These are phyloP conservation scores for Anisodus tanguticus DNA, from an alignment of 257 asterid species.

Conservation along the genomic window DNA sequence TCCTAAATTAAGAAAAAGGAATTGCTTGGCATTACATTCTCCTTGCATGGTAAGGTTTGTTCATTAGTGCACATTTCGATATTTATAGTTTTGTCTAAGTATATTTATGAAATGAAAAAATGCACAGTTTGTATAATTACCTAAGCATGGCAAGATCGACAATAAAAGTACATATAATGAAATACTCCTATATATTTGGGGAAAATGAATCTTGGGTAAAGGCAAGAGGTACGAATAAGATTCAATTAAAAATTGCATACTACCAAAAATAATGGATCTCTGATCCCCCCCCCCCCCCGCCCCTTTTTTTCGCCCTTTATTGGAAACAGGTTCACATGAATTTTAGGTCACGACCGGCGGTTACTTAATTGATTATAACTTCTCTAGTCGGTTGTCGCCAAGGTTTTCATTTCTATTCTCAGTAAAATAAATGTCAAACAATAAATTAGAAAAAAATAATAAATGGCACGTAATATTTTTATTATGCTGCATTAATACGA, in stretches of 20 bases:
- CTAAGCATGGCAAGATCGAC: neutral
- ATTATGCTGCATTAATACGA: neutral
- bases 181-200: neutral
- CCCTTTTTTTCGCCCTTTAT: neutral
- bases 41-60: too few relatives aligned
- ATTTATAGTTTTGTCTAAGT: too few relatives aligned
- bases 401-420: conserved; percentile 23
- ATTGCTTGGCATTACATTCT: neutral
- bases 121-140: too few relatives aligned
- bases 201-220: neutral
- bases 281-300: neutral
- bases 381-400: conserved; percentile 29
- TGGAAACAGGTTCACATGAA: neutral
- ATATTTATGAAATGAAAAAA: too few relatives aligned
- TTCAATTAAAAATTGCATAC: neutral
- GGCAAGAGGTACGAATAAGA: neutral
- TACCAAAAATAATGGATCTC: neutral
- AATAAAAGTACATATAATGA: neutral
- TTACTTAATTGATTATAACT: neutral
- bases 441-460: neutral
- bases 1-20: neutral
- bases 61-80: too few relatives aligned
- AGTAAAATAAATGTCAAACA: neutral
- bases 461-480: too few relatives aligned
- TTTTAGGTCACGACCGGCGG: neutral